phyloP scores from a whole-genome alignment of 192 early-diverging fungal species.

The Coemansia guatemalensis region DNA sequence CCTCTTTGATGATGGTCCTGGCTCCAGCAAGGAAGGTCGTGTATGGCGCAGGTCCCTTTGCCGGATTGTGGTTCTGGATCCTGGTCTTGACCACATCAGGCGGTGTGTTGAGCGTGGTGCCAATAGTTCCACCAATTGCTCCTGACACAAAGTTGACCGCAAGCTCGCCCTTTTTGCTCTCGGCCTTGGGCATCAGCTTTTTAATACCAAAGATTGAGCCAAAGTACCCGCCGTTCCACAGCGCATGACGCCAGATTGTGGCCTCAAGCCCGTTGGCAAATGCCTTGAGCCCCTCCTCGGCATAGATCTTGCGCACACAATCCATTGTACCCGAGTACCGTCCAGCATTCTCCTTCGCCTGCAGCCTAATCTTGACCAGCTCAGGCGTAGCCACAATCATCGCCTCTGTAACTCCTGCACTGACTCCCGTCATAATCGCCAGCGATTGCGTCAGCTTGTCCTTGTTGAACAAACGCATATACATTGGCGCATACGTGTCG shows the following conservation, averaged over 20 bases:
- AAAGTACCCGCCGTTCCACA: conserved; percentile 87
- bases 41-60: conserved; percentile 74
- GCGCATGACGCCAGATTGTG: conserved; percentile 89
- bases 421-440: conserved; percentile 83
- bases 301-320: conserved; percentile 77
- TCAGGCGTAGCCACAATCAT: conserved; percentile 88
- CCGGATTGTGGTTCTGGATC: conserved; percentile 81
- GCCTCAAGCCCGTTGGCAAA: conserved; percentile 92
- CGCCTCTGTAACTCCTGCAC: conserved; percentile 91
- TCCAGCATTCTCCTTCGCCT: conserved; percentile 85
- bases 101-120: conserved; percentile 91
- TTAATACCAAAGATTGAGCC: conserved; percentile 75
- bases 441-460: conserved; percentile 73
- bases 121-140: conserved; percentile 88
- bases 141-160: conserved; percentile 89
- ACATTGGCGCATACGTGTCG: conserved; percentile 76
- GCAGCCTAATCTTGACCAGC: conserved; percentile 94
- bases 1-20: conserved; percentile 77
- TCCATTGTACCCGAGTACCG: conserved; percentile 82
- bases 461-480: conserved; percentile 68
- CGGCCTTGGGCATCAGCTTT: conserved; percentile 74
- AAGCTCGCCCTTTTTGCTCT: conserved; percentile 74
- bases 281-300: conserved; percentile 75
- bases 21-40: conserved; percentile 84
- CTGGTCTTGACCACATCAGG: conserved; percentile 97